Base-by-base conservation (phyloP, 1,284 basidiomycete genomes). In the Cryptococcus hybrid region DNA sequence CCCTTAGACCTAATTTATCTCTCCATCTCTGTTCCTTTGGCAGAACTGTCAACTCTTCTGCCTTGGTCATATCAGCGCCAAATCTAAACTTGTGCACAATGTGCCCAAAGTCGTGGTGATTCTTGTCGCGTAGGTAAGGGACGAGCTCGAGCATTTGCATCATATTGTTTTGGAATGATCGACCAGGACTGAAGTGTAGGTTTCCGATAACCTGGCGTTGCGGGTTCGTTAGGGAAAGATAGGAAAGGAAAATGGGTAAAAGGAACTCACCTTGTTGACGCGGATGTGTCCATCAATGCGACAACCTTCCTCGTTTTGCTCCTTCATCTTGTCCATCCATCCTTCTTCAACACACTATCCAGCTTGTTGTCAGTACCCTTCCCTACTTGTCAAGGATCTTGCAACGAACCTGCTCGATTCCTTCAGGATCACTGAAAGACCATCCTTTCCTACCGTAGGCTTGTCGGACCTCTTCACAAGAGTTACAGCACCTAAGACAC, bases 31-130 rank as follows among this genome's bases (percentile, higher is more conserved):
- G 86, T 58, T 84, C 83, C 64, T 81, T 73, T 12, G 84, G 69
- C 84, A 83, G 62, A 80, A 80, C 57, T 15, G 87, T 84, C 60
- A 86, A 87, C 70, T 89, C 88, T 63, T 90, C 60, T 3, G 55
- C 60, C 7, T 48, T 56, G 24, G 65, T 47, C 43, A 69, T 52
- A 51, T 93, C 91, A 70, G 87, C 87, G 71, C 87, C 85, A 73
- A 97, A 97, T 46, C 84, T 82, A 70, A 96, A 84, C 57, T 86
- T 82, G 71, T 97, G 85, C 59, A 98, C 86, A 5, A 80, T 84
- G 78, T 99, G 96, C 18, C 90, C 90, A 78, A 98, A 99, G 79
- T 98, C 92, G 73, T 97, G 94, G 58, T 86, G 86, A 74, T 88
- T 88, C 46, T 85, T 84, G 70, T 92, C 90, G 65, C 86, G 85